A percentile compares a stretch with the other conserved stretches of the same genome.
phyloP scores from a whole-genome alignment of 306 rosid species.

The Morella rubra region DNA sequence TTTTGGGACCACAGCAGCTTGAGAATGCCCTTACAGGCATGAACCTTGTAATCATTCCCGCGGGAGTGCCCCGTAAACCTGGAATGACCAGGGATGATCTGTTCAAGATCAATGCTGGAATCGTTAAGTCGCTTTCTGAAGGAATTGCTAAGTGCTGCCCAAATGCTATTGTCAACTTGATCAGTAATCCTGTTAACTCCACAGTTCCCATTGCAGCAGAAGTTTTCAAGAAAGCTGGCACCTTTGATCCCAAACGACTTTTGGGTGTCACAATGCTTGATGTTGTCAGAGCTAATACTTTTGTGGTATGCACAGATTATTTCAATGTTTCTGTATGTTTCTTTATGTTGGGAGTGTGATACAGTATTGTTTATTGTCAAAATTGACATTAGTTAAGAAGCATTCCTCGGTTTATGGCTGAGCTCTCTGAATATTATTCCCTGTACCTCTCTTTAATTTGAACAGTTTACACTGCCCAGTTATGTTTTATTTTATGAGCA shows the following conservation, averaged over 20 bases:
- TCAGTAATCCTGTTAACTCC: constrained; percentile 95
- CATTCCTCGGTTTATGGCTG: not conserved
- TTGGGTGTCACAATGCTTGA: constrained; percentile 91
- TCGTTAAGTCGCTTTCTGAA: constrained; percentile 81
- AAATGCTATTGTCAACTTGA: constrained; percentile 85
- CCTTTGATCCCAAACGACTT: constrained; percentile 85
- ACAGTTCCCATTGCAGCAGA: constrained; percentile 95
- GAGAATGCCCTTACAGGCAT: constrained; percentile 85
- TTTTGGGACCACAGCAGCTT: constrained; percentile 81
- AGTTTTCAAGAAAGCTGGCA: constrained; percentile 92
- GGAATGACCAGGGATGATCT: constrained; percentile 99
- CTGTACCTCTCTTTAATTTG: constrained; percentile 13
- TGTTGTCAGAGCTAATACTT: constrained; percentile 93
- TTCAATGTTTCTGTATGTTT: not conserved
- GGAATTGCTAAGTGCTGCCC: constrained; percentile 85
- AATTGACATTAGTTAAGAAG: not conserved
- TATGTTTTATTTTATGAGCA: not conserved
- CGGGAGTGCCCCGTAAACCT: constrained; percentile 94
- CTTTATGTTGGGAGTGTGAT: not conserved
- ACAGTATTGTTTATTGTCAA: not conserved
- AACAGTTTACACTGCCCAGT: not conserved
- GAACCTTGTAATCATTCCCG: constrained; percentile 87
- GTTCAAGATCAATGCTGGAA: constrained; percentile 91
- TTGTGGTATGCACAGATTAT: constrained; percentile 58
- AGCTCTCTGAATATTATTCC: constrained; percentile 6